Percentiles rank a stretch among this genome's conserved stretches.
Evolutionary conservation across 306 rosid genomes (phyloP).

Genomic region (Purshia tridentata): DNA sequence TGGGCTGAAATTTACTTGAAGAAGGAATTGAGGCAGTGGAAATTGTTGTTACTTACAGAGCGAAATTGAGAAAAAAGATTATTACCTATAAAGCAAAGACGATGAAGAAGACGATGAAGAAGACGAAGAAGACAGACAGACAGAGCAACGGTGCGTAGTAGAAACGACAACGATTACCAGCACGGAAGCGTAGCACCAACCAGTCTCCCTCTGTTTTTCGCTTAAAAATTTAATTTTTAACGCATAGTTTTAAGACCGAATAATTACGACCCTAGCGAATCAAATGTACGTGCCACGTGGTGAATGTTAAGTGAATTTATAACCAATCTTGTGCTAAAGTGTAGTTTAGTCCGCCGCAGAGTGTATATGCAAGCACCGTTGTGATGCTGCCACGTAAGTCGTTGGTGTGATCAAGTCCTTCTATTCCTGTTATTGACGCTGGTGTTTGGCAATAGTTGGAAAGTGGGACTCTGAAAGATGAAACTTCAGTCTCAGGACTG

Average conservation of each 20-base stretch:
- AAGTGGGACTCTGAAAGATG: no score
- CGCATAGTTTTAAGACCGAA: not conserved
- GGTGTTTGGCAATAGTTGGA: no score
- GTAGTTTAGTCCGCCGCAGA: not conserved
- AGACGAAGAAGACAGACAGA: not conserved
- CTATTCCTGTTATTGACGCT: no score
- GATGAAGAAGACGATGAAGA: conserved; percentile 2
- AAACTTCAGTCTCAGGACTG: no score
- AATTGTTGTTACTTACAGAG: not conserved
- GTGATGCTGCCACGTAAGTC: conserved; percentile 11
- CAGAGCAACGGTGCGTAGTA: conserved; percentile 19
- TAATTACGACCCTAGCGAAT: not conserved
- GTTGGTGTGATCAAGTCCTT: no score
- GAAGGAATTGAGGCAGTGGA: not conserved
- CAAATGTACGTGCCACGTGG: not conserved
- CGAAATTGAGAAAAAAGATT: conserved; percentile 9
- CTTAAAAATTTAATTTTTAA: not conserved
- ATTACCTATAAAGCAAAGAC: conserved; percentile 18
- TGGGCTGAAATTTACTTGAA: not conserved
- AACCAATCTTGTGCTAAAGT: not conserved
- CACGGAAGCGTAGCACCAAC: no score
- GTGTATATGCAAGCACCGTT: not conserved
- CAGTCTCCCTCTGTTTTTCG: conserved; percentile 23
- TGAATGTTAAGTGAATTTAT: not conserved
- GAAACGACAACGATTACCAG: conserved; percentile 19